Percentiles rank a stretch among this genome's conserved stretches.
phyloP scores from a whole-genome alignment of 257 asterid species.

The Plantago major region DNA sequence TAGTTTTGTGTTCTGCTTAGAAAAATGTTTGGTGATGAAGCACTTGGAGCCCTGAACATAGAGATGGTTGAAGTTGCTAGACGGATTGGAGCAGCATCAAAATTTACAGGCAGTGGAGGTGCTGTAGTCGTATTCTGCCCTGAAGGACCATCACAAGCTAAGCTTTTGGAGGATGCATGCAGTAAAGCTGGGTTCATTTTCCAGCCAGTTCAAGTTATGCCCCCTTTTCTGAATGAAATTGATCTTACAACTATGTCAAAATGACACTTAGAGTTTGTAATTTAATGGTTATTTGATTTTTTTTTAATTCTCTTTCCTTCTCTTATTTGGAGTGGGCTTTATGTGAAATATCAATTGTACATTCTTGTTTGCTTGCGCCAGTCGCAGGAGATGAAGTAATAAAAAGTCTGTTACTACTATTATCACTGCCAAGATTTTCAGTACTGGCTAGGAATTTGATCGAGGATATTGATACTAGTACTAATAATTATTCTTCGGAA shows the following conservation, averaged over 20 bases:
- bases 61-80: conserved; percentile 92
- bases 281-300: neutral
- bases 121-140: conserved; percentile 88
- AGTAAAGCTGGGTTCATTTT: conserved; percentile 55
- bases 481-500: too few species aligned
- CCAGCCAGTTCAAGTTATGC: conserved; percentile 49
- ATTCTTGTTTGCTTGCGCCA: too few species aligned
- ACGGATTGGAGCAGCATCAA: conserved; percentile 73
- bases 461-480: too few species aligned
- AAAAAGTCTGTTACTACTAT: too few species aligned
- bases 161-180: conserved; percentile 65
- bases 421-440: too few species aligned
- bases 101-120: conserved; percentile 97
- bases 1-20: conserved; percentile 25
- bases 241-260: conserved; percentile 41
- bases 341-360: too few species aligned
- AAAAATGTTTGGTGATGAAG: conserved; percentile 82
- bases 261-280: conserved; percentile 6
- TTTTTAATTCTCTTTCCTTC: neutral
- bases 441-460: too few species aligned
- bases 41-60: conserved; percentile 78
- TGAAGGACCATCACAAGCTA: conserved; percentile 68
- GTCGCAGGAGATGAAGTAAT: too few species aligned
- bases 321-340: too few species aligned
- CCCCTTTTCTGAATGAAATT: conserved; percentile 39